phyloP scores from a whole-genome alignment of 441 rosid species.

The Populus tomentosa region DNA sequence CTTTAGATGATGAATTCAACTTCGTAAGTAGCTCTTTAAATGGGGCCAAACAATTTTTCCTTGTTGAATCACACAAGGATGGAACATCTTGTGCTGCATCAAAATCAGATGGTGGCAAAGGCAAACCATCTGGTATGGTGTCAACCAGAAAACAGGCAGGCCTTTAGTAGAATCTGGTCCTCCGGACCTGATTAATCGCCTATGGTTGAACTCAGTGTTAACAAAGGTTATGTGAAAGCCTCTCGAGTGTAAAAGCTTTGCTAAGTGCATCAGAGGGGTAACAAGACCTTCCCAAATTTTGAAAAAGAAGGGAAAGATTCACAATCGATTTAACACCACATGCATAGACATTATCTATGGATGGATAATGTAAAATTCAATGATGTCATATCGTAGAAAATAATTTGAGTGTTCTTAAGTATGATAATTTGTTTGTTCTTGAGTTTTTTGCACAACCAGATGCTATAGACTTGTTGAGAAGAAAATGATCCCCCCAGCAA shows the following conservation, averaged over 20 bases:
- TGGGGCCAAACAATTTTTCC: conserved; percentile 24
- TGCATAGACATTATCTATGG: no score
- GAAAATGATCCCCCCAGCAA: no score
- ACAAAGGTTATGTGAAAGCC: conserved; percentile 30
- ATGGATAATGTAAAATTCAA: no score
- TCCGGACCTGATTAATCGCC: conserved; percentile 22
- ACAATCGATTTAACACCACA: no score
- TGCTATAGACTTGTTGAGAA: no score
- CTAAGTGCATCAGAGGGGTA: conserved; percentile 20
- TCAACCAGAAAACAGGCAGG: conserved; percentile 22
- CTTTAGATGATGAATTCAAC: conserved; percentile 11
- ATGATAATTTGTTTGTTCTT: no score
- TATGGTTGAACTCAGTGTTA: conserved; percentile 26
- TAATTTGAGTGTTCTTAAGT: no score
- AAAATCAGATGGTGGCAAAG: neutral
- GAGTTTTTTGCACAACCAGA: no score
- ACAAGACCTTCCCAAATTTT: conserved; percentile 20
- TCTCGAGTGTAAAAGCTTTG: conserved; percentile 23
- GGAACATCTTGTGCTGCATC: conserved; percentile 24
- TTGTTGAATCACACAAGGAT: conserved; percentile 14
- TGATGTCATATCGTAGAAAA: no score
- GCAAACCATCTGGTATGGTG: conserved; percentile 30
- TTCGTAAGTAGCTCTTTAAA: conserved; percentile 21
- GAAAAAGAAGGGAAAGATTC: no score
- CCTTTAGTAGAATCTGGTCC: conserved; percentile 19